phyloP scores from a whole-genome alignment of 345 rosid species.

The Eucalyptus decipiens region DNA sequence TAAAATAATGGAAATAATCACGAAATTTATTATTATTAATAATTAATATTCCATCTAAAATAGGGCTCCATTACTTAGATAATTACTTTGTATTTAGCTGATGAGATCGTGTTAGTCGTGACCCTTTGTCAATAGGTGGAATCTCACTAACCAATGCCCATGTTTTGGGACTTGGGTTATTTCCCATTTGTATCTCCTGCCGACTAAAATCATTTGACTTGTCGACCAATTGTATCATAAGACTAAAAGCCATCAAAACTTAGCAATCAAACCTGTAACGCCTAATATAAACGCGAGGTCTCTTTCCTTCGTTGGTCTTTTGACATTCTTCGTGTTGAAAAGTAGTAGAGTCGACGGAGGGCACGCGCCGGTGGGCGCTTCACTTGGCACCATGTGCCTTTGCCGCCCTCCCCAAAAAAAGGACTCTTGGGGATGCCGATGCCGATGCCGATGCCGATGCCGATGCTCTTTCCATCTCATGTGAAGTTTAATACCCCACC shows the following conservation, averaged over 20 bases:
- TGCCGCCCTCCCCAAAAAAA: neutral
- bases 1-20: no score
- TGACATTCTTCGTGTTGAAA: neutral
- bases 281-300: neutral
- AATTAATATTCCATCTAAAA: no score
- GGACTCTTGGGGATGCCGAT: neutral
- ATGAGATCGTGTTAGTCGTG: accelerated
- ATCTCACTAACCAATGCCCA: neutral
- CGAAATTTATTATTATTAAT: no score
- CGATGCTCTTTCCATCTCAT: neutral
- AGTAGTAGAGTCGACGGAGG: no score
- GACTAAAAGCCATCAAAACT: neutral
- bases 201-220: neutral
- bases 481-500: neutral
- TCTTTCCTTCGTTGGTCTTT: neutral
- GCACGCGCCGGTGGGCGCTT: neutral
- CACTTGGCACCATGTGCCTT: neutral
- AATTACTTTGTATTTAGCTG: no score
- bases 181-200: neutral
- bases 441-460: neutral
- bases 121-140: neutral
- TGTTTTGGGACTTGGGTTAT: accelerated
- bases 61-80: neutral
- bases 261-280: neutral
- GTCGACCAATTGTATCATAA: neutral